phyloP scores from a whole-genome alignment of 106 monocot species.

The Iris macrosiphon region DNA sequence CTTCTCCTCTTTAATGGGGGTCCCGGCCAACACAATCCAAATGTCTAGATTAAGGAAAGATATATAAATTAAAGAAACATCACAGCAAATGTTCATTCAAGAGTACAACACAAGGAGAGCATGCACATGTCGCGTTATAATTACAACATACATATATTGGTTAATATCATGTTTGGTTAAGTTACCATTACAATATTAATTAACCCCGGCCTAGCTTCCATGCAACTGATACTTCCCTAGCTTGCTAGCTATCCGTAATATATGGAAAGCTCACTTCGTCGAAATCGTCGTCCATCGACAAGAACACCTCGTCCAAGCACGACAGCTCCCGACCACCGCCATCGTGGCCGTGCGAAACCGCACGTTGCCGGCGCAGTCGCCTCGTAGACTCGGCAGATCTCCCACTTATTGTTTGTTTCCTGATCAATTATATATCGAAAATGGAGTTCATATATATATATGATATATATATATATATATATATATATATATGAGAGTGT shows the following conservation, averaged over 20 bases:
- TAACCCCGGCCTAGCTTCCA: neutral
- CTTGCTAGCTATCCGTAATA: constrained; percentile 2
- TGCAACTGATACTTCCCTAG: neutral
- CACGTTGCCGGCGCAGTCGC: too few species aligned
- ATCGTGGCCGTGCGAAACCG: constrained; percentile 37
- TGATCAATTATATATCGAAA: constrained; percentile 16
- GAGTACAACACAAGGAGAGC: neutral
- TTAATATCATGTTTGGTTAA: too few species aligned
- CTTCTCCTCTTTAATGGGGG: neutral
- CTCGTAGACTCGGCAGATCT: constrained; percentile 69
- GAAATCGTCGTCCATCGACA: constrained; percentile 65
- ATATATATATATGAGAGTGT: neutral
- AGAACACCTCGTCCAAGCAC: constrained; percentile 85
- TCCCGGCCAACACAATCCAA: neutral
- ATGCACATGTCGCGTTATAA: too few species aligned
- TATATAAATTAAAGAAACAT: neutral
- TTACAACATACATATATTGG: constrained; percentile 5
- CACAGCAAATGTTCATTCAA: neutral
- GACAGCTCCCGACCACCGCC: constrained; percentile 64
- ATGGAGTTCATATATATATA: neutral
- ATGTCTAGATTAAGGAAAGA: too few species aligned
- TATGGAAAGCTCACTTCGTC: constrained; percentile 78
- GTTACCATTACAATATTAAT: neutral
- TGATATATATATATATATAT: neutral
- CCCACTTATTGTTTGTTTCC: constrained; percentile 63